A percentile compares a stretch with the other conserved stretches of the same genome.
Conservation (phyloP, 176 grass and related monocot species). For the Poa annua region DNA sequence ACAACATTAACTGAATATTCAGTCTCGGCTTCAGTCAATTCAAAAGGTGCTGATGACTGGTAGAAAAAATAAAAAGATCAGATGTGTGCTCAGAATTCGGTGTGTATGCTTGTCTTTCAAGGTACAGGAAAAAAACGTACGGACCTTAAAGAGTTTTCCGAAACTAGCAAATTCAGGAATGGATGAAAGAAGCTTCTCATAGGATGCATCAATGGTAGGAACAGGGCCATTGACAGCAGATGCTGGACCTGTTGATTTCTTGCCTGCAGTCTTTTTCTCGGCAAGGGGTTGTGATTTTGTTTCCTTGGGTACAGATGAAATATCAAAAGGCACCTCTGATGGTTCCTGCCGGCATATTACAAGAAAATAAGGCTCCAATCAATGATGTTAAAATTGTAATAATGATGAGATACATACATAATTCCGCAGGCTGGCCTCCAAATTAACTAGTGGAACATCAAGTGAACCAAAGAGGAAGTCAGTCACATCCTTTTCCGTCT, state of each 20-base stretch:
- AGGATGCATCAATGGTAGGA: slow-evolving; percentile 69
- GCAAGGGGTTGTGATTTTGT: slow-evolving; percentile 84
- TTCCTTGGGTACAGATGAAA: slow-evolving; percentile 77
- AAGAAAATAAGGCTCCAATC: slow-evolving; percentile 17
- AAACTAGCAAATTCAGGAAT: slow-evolving; percentile 89
- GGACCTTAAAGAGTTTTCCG: slow-evolving; percentile 96
- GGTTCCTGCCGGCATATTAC: slow-evolving; percentile 63
- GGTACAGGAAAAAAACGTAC: slow-evolving; percentile 17
- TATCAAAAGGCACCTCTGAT: slow-evolving; percentile 87
- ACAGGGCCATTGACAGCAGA: slow-evolving; percentile 69
- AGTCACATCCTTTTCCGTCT: slow-evolving; percentile 76
- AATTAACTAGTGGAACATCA: slow-evolving; percentile 90
- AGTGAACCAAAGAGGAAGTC: slow-evolving; percentile 95
- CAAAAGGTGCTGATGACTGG: slow-evolving; percentile 88
- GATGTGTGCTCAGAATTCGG: neutral
- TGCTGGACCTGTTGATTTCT: slow-evolving; percentile 70
- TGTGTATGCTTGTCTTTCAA: neutral
- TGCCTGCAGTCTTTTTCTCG: slow-evolving; percentile 93
- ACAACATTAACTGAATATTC: slow-evolving; percentile 98
- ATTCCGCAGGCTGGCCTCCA: slow-evolving; percentile 83
- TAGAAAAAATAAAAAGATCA: slow-evolving; percentile 38
- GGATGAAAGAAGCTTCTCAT: slow-evolving; percentile 93
- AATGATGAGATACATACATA: slow-evolving; percentile 63
- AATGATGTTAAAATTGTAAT: slow-evolving; percentile 14
- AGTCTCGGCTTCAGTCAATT: slow-evolving; percentile 97